Base-by-base conservation (phyloP, 2,329 filamentous ascomycete species). In the Fusarium sp. region DNA sequence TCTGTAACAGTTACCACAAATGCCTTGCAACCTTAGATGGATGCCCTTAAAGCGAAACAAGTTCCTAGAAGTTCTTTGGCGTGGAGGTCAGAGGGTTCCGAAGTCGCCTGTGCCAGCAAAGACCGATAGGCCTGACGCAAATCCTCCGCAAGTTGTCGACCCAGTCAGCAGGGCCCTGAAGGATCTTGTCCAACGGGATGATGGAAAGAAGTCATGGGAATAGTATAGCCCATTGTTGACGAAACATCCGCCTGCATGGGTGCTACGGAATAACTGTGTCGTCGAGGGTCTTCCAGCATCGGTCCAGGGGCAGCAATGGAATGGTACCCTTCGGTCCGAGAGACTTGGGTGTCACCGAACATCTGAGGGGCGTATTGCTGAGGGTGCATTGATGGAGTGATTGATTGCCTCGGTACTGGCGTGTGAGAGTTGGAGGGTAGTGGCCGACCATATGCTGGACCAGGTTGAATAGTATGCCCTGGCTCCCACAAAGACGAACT, bases 401-500 rank as follows among this genome's bases (percentile, higher is more conserved):
- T 65, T 25, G 69, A 61, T 35, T 62, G 56, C 24, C 67, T 67
- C 45, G 51, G 54, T 46, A 70, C 61, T 29, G 58, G 54, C 13
- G 57, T 57, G 32, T 70, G 61, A n/a, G 64, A 46, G 45, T 70
- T 61, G 19, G 69, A 64, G 11, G 64, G 60, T 10, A 71, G 61
- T 49, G 71, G 70, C 12, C 72, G 71, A n/a, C 61, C 55, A 44
- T 73, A 75, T 13, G 68, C 45, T 36, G 69, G 45, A 9, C 61
- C 57, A 22, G 66, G 46, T 47, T 72, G 70, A 7, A 69, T 45
- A 19, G 69, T 47, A 43, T 72, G 72, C 11, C 72, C 58, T 4
- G 71, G 41, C 36, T 76, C 74, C 76, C 76, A 78, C 1, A 74
- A 43, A 2, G 75, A 72, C 13, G 73, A 74, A 41, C 64, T 68